Evolutionary conservation across 371 early-diverging fungal genomes (phyloP).

Genomic region (Mucor lusitanicus): DNA sequence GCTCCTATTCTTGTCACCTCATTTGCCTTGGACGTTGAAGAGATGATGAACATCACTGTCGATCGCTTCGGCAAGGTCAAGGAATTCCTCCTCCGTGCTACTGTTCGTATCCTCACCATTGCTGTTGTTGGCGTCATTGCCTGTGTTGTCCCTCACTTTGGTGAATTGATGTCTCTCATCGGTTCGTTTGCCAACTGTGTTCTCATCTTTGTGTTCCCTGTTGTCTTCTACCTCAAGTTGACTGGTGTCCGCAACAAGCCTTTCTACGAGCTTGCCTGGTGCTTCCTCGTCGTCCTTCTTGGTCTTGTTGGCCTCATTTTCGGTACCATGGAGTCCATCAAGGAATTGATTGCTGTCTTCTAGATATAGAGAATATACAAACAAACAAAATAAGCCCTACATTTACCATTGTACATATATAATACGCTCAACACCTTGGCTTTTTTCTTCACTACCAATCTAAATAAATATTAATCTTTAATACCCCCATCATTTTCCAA

Average conservation of each 20-base stretch:
- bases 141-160: conserved; percentile 77
- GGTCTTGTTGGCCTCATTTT: conserved; percentile 77
- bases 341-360: conserved; percentile 43
- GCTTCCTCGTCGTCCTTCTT: conserved; percentile 57
- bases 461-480: too few relatives aligned
- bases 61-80: conserved; percentile 38
- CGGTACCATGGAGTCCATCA: conserved; percentile 74
- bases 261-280: conserved; percentile 59
- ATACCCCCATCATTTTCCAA: too few relatives aligned
- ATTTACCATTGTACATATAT: background rate
- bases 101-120: conserved; percentile 14
- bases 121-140: conserved; percentile 59
- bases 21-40: conserved; percentile 68
- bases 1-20: conserved; percentile 79
- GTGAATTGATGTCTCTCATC: conserved; percentile 79
- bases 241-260: conserved; percentile 67
- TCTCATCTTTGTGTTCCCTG: conserved; percentile 84
- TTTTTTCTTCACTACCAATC: too few relatives aligned
- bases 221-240: conserved; percentile 77
- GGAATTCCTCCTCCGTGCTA: conserved; percentile 21
- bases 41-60: conserved; percentile 52
- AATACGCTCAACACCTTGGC: background rate
- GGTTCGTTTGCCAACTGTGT: conserved; percentile 80
- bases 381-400: background rate
- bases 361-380: background rate